Conservation (phyloP, 345 rosid genomes). For the Adansonia digitata region DNA sequence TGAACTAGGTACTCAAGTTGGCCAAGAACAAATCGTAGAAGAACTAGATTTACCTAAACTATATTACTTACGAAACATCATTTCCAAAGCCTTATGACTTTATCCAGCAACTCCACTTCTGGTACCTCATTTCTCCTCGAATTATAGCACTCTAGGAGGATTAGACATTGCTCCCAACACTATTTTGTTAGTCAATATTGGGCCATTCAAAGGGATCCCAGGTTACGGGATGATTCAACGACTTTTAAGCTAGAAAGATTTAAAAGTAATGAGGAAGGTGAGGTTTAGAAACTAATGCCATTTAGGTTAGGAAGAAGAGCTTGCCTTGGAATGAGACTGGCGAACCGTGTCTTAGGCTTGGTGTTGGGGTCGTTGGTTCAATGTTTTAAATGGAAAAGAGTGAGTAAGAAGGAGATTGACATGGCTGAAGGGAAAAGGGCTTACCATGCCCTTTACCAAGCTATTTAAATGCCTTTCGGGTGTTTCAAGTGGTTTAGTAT, state of each 20-base stretch:
- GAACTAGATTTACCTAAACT: conserved; percentile 33
- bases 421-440: not conserved
- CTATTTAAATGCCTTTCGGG: no score
- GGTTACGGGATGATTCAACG: conserved; percentile 34
- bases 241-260: conserved; percentile 42
- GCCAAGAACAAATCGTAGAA: conserved; percentile 22
- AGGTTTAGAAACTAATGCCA: conserved; percentile 20
- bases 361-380: conserved; percentile 36
- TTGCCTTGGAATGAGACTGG: conserved; percentile 40
- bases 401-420: conserved; percentile 23
- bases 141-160: conserved; percentile 38
- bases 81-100: conserved; percentile 39
- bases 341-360: conserved; percentile 29
- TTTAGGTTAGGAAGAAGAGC: conserved; percentile 45
- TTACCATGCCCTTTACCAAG: conserved; percentile 5
- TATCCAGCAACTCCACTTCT: conserved; percentile 40
- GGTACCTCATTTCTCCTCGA: conserved; percentile 37
- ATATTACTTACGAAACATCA: conserved; percentile 35
- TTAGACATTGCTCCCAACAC: conserved; percentile 36
- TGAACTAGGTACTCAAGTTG: conserved; percentile 24
- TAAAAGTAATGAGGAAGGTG: conserved; percentile 15
- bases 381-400: conserved; percentile 43
- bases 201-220: conserved; percentile 44
- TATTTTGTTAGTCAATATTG: conserved; percentile 30
- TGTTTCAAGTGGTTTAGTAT: no score